These are phyloP conservation scores for Penicillium sp. DNA, from an alignment of 2,329 filamentous ascomycete species.

Conservation along the genomic window DNA sequence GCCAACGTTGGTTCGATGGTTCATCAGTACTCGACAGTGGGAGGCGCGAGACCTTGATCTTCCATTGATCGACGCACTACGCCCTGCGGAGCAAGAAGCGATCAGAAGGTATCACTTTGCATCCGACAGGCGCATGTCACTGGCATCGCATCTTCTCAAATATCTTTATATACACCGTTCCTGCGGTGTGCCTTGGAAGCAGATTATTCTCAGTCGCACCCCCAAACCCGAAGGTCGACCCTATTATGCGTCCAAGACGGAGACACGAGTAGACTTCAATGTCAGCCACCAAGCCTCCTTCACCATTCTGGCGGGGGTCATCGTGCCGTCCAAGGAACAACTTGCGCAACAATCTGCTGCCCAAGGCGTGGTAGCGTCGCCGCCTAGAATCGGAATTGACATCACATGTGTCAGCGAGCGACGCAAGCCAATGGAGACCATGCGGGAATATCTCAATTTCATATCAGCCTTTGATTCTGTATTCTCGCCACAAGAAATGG, in stretches of 20 bases:
- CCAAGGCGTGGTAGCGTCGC: neutral
- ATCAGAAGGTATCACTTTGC: slow-evolving; percentile 48
- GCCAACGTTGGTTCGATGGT: slow-evolving; percentile 35
- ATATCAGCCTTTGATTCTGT: slow-evolving; percentile 56
- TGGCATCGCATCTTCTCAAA: slow-evolving; percentile 58
- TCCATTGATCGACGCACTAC: slow-evolving; percentile 38
- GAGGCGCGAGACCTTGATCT: slow-evolving; percentile 25
- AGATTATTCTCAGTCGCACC: slow-evolving; percentile 50
- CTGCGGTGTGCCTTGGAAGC: slow-evolving; percentile 51
- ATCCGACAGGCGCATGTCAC: slow-evolving; percentile 54
- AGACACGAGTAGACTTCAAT: slow-evolving; percentile 55
- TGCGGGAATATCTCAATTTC: slow-evolving; percentile 50
- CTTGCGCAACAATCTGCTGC: slow-evolving; percentile 1
- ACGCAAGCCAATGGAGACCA: slow-evolving; percentile 27
- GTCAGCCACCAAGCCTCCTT: slow-evolving; percentile 59
- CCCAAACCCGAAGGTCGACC: slow-evolving; percentile 45
- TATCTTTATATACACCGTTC: slow-evolving; percentile 53
- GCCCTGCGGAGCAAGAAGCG: slow-evolving; percentile 45
- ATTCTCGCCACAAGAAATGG: slow-evolving; percentile 51
- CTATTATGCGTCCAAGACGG: slow-evolving; percentile 41
- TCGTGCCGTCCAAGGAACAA: slow-evolving; percentile 14
- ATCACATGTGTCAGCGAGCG: slow-evolving; percentile 57
- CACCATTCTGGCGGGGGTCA: slow-evolving; percentile 52
- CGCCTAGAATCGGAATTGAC: slow-evolving; percentile 52
- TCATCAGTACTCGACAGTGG: slow-evolving; percentile 39